phyloP scores from a whole-genome alignment of 768 basidiomycete genomes.

The Crepidotus variabilis region DNA sequence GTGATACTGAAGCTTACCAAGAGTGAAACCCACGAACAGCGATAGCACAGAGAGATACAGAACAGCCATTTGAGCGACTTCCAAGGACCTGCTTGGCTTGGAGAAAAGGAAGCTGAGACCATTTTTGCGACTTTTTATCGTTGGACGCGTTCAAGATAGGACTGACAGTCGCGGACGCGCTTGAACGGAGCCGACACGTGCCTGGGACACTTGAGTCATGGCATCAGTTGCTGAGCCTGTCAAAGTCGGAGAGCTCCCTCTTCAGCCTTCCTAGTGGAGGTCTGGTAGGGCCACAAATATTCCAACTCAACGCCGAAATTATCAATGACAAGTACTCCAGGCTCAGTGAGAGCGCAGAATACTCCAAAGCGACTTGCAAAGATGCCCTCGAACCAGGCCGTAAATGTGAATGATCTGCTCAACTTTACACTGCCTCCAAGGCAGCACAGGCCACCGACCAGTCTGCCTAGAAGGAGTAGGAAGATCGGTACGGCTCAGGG shows the following conservation, averaged over 20 bases:
- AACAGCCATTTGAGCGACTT: not conserved
- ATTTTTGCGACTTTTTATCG: not conserved
- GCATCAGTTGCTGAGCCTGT: not conserved
- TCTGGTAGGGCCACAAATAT: not conserved
- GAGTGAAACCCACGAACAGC: not conserved
- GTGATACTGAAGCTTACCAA: not conserved
- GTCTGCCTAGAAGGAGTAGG: constrained; percentile 72
- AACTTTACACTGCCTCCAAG: constrained; percentile 93
- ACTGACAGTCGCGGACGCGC: not conserved
- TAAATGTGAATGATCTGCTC: constrained; percentile 78
- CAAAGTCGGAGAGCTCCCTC: not conserved
- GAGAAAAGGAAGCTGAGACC: constrained; percentile 5
- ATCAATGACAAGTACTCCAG: constrained; percentile 3
- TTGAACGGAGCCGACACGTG: not conserved
- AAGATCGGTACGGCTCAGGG: constrained; percentile 59
- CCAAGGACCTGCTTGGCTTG: constrained; percentile 8
- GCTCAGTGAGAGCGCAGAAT: constrained; percentile 1
- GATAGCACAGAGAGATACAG: constrained; percentile 3
- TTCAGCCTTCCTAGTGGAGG: not conserved
- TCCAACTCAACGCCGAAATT: not conserved
- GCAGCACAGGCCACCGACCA: constrained; percentile 55
- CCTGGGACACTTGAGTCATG: not conserved
- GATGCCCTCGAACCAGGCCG: constrained; percentile 62
- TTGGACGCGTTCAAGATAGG: not conserved
- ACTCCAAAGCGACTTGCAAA: constrained; percentile 60